These are phyloP conservation scores for Sideroxylon spinosum DNA, from an alignment of 179 eudicot species.

Conservation along the genomic window DNA sequence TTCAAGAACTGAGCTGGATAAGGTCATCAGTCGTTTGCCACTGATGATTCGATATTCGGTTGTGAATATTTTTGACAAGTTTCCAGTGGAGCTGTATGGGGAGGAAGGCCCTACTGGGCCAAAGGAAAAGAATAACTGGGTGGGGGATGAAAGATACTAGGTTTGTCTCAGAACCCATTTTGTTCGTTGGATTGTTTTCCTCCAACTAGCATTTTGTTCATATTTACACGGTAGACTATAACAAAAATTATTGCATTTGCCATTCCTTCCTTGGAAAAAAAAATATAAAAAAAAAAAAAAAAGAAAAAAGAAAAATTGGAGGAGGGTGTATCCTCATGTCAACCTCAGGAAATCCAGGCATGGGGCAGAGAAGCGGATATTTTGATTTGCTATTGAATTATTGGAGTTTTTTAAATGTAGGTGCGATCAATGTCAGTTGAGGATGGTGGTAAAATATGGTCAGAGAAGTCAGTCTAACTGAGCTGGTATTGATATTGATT, in stretches of 20 bases:
- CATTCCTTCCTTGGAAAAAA: background rate
- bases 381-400: background rate
- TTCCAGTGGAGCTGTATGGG: constrained; percentile 61
- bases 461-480: background rate
- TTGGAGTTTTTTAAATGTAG: background rate
- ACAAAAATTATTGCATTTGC: background rate
- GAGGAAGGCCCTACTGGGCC: constrained; percentile 96
- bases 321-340: background rate
- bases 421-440: background rate
- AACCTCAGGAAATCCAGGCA: background rate
- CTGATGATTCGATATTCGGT: constrained; percentile 32
- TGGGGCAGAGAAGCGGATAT: background rate
- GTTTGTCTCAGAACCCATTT: background rate
- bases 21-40: constrained; percentile 53
- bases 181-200: constrained; percentile 9
- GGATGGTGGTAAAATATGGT: background rate
- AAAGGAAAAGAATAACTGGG: constrained; percentile 92
- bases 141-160: constrained; percentile 81
- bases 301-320: background rate
- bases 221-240: background rate
- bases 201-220: background rate
- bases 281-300: too few relatives aligned
- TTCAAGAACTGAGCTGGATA: constrained; percentile 60
- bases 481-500: background rate
- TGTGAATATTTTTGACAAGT: constrained; percentile 39